Evolutionary conservation across 495 filamentous ascomycete genomes (phyloP).

Genomic region (Amorphotheca resinae): DNA sequence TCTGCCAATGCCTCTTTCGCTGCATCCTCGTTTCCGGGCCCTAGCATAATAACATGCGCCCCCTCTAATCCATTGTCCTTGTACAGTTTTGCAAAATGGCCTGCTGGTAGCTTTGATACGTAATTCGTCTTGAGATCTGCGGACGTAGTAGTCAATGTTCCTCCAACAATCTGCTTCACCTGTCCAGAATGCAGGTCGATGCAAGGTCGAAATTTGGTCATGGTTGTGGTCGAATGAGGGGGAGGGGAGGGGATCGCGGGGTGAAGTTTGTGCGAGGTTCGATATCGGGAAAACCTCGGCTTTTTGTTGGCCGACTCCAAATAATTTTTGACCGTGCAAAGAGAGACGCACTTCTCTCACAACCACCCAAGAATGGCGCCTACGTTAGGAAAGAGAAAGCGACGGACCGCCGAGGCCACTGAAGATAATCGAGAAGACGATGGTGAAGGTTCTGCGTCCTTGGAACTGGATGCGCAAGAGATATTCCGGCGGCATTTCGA

Average conservation of each 20-base stretch:
- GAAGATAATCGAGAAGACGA: slow-evolving; percentile 2
- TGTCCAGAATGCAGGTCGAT: slow-evolving; percentile 93
- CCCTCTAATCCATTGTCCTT: slow-evolving; percentile 56
- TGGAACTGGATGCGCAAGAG: slow-evolving; percentile 29
- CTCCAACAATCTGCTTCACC: slow-evolving; percentile 97
- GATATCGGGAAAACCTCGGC: slow-evolving; percentile 9
- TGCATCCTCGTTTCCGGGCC: slow-evolving; percentile 70
- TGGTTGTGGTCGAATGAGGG: slow-evolving; percentile 24
- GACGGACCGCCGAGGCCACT: slow-evolving; percentile 9
- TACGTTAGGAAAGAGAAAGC: slow-evolving; percentile 24
- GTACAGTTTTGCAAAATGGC: slow-evolving; percentile 72
- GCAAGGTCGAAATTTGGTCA: slow-evolving; percentile 92
- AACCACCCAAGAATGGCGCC: slow-evolving; percentile 18
- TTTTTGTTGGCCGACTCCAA: background rate
- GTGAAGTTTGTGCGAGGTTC: no score
- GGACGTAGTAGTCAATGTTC: slow-evolving; percentile 60
- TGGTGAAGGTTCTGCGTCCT: slow-evolving; percentile 1
- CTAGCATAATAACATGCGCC: slow-evolving; percentile 92
- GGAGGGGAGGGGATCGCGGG: background rate
- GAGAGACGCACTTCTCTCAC: background rate
- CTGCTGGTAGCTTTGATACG: slow-evolving; percentile 68
- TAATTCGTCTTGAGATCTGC: slow-evolving; percentile 75
- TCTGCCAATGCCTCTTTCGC: slow-evolving; percentile 59
- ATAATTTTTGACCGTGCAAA: background rate
- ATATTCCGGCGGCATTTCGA: slow-evolving; percentile 78